Evolutionary conservation across 2,329 filamentous ascomycete species (phyloP), one percentile per base, ranked within the genome.

Genomic region (Paraphaeosphaeria minitans): DNA sequence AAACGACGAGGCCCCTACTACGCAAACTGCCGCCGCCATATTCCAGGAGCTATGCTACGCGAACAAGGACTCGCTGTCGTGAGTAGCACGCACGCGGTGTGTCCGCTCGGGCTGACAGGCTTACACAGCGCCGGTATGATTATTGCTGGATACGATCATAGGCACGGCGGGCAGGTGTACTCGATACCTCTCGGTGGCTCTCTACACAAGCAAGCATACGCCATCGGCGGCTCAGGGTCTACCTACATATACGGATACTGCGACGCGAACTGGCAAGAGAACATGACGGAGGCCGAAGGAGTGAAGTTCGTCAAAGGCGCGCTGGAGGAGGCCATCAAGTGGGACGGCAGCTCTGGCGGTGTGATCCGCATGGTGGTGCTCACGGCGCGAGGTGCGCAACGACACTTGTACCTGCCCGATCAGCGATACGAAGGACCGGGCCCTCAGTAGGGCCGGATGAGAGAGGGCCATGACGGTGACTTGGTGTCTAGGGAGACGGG

Each of bases 191-290:
- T 98, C 42, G 95, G 95, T 70, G 95, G 95, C 57, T 98, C 95
- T 52, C 87, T 99, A 69, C 95, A 99, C 87, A 97, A 98, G 84
- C 93, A 97, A 78, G 78, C 93, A 19, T 99, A 97, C 75, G 88
- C 95, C 45, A 99, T 99, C 73, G 93, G 93, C 68, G 95, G 95
- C 47, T 98, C 94, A 21, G 95, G 95, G 43, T 98, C 94, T 69
- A 98, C 95, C 62, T 99, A 99, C 83, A 99, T 99, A 79, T 99
- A 98, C 83, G 95, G 95, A 70, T 98, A 96, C 84, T 98, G 93
- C 77, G 94, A 99, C 77, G 89, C 92, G 58, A 87, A 99, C 84
- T 99, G 95, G 95, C 88, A 84, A 77, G 95, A 98, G 80, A 87
- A 87, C 66, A 98, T 99, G 93, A 92, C 90, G 54, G 92, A 98